Evolutionary conservation across 441 rosid genomes (phyloP).

Genomic region (Omphalea diandra): DNA sequence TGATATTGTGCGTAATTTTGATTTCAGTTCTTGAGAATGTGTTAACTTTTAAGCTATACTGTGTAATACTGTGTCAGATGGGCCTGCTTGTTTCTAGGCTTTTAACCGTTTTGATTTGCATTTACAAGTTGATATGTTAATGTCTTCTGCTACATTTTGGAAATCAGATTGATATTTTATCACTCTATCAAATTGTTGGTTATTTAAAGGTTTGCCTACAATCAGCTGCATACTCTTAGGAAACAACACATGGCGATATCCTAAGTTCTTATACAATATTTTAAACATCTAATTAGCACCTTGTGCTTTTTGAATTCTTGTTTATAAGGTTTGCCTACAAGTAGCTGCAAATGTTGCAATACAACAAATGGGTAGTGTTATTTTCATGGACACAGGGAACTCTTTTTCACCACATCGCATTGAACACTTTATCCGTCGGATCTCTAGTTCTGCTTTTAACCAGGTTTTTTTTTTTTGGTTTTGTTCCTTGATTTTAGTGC

Average conservation of each 20-base stretch:
- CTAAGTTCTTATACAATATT: neutral
- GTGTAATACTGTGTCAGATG: neutral
- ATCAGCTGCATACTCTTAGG: conserved; percentile 53
- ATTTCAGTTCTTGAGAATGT: neutral
- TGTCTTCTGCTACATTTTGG: neutral
- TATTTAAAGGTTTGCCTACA: conserved; percentile 57
- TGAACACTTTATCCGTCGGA: conserved; percentile 42
- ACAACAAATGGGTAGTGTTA: conserved; percentile 44
- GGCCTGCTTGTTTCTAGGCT: neutral
- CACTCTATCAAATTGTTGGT: conserved; percentile 19
- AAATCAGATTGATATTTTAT: neutral
- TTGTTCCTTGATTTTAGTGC: neutral
- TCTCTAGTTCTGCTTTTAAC: conserved; percentile 31
- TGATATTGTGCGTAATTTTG: neutral
- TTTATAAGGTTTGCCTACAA: conserved; percentile 62
- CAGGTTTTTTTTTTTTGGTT: conserved; percentile 31
- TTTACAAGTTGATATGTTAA: neutral
- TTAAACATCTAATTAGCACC: neutral
- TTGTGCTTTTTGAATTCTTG: conserved; percentile 16
- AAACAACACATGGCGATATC: conserved; percentile 29
- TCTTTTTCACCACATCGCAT: conserved; percentile 74
- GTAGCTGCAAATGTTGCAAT: conserved; percentile 58
- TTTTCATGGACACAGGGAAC: conserved; percentile 76
- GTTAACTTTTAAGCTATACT: neutral
- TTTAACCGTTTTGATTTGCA: neutral